These are phyloP conservation scores for Carex cristatella DNA, from an alignment of 176 grass and related monocot genomes.

Conservation along the genomic window DNA sequence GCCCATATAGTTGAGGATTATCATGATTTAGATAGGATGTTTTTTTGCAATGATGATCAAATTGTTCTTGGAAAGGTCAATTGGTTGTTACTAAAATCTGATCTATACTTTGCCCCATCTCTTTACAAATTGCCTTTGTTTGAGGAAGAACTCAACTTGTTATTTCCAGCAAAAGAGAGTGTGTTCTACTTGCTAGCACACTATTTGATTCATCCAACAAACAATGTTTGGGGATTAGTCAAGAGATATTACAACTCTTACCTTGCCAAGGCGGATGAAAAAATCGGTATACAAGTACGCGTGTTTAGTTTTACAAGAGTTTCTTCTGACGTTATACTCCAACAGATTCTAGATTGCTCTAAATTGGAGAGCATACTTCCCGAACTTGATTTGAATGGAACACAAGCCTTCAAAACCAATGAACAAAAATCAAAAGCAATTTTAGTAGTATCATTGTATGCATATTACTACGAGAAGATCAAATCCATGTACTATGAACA, in stretches of 20 bases:
- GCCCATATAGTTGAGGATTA: slow-evolving; percentile 21
- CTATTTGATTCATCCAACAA: slow-evolving; percentile 44
- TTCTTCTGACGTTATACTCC: slow-evolving; percentile 20
- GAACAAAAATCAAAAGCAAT: slow-evolving; percentile 22
- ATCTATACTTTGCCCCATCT: slow-evolving; percentile 41
- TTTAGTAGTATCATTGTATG: slow-evolving; percentile 26
- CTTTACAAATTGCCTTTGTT: slow-evolving; percentile 31
- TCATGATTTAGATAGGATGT: not conserved
- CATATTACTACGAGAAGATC: slow-evolving; percentile 32
- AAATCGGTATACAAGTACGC: slow-evolving; percentile 46
- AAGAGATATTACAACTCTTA: slow-evolving; percentile 35
- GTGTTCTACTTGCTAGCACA: slow-evolving; percentile 32
- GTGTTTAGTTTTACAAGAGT: not conserved
- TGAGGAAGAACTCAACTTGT: slow-evolving; percentile 36
- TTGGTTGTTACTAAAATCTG: slow-evolving; percentile 45
- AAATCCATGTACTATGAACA: slow-evolving; percentile 40
- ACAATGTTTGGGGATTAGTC: slow-evolving; percentile 39
- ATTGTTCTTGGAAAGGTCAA: slow-evolving; percentile 29
- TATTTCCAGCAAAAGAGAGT: slow-evolving; percentile 49
- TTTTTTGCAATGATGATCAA: slow-evolving; percentile 55
- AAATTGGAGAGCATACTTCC: slow-evolving; percentile 29
- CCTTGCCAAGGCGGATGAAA: slow-evolving; percentile 12
- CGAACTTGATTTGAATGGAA: not conserved
- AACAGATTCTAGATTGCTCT: slow-evolving; percentile 31
- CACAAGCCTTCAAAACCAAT: not conserved